These are phyloP conservation scores for Vigna nakashimae DNA, from an alignment of 306 rosid species.

Conservation along the genomic window DNA sequence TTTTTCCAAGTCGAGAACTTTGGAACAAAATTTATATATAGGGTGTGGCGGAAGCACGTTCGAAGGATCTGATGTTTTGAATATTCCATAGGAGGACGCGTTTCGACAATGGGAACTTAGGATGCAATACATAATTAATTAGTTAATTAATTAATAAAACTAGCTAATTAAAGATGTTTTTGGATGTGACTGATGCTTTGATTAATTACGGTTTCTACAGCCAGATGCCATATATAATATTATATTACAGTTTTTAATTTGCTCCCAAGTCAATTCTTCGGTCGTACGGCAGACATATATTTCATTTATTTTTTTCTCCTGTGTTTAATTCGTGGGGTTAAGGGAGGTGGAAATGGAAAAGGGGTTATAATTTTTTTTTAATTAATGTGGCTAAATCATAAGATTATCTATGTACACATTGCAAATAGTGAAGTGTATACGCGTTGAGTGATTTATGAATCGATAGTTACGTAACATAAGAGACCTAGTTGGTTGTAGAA, in stretches of 20 bases:
- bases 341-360: slow-evolving; percentile 18
- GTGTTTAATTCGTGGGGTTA: neutral
- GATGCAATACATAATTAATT: slow-evolving; percentile 6
- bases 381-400: neutral
- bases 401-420: slow-evolving; percentile 36
- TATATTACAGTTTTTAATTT: neutral
- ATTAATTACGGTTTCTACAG: neutral
- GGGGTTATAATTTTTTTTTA: neutral
- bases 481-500: slow-evolving; percentile 1
- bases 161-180: too few species aligned
- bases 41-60: neutral
- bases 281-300: neutral
- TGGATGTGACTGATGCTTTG: neutral
- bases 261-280: neutral
- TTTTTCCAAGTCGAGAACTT: slow-evolving; percentile 17
- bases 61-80: slow-evolving; percentile 14
- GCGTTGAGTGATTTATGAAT: slow-evolving; percentile 25
- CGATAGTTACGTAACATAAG: slow-evolving; percentile 21
- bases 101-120: slow-evolving; percentile 32
- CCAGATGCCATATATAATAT: neutral
- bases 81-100: slow-evolving; percentile 42
- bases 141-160: too few species aligned
- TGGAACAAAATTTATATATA: slow-evolving; percentile 36
- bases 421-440: slow-evolving; percentile 16
- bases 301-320: neutral